Conservation (phyloP, 306 rosid genomes). For the Cyclanthera cordifolia region DNA sequence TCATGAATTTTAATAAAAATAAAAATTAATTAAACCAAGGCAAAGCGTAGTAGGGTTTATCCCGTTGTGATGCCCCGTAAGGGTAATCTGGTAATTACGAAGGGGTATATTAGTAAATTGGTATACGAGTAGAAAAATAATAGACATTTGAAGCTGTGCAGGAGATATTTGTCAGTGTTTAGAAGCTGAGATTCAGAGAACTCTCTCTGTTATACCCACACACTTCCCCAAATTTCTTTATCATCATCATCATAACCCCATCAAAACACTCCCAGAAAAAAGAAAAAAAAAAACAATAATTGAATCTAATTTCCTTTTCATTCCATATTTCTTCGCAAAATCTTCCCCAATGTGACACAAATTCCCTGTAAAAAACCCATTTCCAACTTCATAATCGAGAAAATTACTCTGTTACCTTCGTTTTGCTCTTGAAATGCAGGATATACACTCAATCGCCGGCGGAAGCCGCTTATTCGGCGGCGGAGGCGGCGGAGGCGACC, state of each 20-base stretch:
- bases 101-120: slow-evolving; percentile 22
- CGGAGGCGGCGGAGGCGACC: slow-evolving; percentile 24
- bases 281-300: neutral
- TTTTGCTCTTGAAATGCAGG: slow-evolving; percentile 50
- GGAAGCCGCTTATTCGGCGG: slow-evolving; percentile 39
- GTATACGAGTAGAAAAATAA: neutral
- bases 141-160: slow-evolving; percentile 21
- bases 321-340: neutral
- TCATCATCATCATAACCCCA: slow-evolving; percentile 6
- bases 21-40: too few species aligned
- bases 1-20: too few species aligned
- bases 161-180: slow-evolving; percentile 47
- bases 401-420: neutral
- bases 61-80: too few species aligned
- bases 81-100: too few species aligned
- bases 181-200: slow-evolving; percentile 11
- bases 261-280: neutral
- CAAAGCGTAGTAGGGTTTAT: too few species aligned
- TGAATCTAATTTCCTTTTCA: neutral
- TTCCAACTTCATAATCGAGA: neutral
- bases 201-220: slow-evolving; percentile 10
- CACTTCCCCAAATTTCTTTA: slow-evolving; percentile 13
- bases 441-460: slow-evolving; percentile 55
- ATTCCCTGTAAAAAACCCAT: neutral
- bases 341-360: neutral